phyloP scores from a whole-genome alignment of 1,139 yeast genomes.

The Entelexis sorbosivorans region DNA sequence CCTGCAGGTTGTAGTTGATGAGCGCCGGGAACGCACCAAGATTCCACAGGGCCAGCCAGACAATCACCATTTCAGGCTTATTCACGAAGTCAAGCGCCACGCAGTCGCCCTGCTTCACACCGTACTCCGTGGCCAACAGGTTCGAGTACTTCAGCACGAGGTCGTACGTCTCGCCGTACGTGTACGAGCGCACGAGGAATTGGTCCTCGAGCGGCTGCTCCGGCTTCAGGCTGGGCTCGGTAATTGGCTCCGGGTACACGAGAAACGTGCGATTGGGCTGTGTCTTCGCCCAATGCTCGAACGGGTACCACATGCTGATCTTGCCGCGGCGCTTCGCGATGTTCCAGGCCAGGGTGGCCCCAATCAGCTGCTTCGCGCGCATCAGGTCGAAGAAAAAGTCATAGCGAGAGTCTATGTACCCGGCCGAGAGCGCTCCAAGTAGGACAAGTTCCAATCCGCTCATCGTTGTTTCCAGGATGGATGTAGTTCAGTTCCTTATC shows the following conservation, averaged over 20 bases:
- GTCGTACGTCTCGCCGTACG: constrained; percentile 59
- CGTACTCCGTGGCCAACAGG: constrained; percentile 52
- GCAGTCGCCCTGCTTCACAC: constrained; percentile 55
- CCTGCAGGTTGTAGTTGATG: constrained; percentile 67
- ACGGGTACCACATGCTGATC: constrained; percentile 54
- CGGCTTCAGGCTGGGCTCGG: constrained; percentile 16
- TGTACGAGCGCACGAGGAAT: constrained; percentile 51
- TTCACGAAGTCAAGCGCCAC: constrained; percentile 72
- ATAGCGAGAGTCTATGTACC: constrained; percentile 27
- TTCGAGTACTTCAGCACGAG: constrained; percentile 55
- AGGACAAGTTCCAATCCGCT: constrained; percentile 18
- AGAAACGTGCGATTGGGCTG: constrained; percentile 49
- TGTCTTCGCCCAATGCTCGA: constrained; percentile 36
- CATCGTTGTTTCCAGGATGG: constrained; percentile 4
- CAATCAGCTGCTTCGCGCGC: constrained; percentile 25
- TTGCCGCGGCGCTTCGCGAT: constrained; percentile 35
- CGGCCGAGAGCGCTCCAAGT: constrained; percentile 17
- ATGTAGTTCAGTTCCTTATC: neutral
- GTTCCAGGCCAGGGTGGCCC: constrained; percentile 23
- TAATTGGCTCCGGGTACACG: constrained; percentile 48
- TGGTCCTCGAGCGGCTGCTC: constrained; percentile 14
- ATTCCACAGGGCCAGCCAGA: constrained; percentile 86
- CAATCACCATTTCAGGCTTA: constrained; percentile 65
- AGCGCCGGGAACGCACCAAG: constrained; percentile 86
- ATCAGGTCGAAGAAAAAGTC: constrained; percentile 28